Conservation (phyloP, 2,329 filamentous ascomycete species). For the Rasamsonia emersonii region DNA sequence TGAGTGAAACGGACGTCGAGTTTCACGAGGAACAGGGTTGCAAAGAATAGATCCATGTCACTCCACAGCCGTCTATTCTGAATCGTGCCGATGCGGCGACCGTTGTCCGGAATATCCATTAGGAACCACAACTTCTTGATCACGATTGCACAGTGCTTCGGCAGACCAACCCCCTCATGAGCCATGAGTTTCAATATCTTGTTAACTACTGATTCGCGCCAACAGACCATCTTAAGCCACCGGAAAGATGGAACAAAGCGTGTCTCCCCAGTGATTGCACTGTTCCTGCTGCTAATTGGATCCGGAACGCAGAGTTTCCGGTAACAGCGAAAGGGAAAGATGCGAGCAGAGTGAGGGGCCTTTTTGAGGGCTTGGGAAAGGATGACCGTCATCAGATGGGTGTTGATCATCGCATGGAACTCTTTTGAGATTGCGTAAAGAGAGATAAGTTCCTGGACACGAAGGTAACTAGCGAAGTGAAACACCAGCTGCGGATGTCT, state of each 20-base stretch:
- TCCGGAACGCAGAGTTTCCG: slow-evolving; percentile 50
- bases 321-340: slow-evolving; percentile 58
- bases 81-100: slow-evolving; percentile 47
- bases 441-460: slow-evolving; percentile 48
- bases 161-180: slow-evolving; percentile 49
- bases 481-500: slow-evolving; percentile 43
- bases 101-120: slow-evolving; percentile 56
- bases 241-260: slow-evolving; percentile 54
- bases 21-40: slow-evolving; percentile 61
- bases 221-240: slow-evolving; percentile 61
- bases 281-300: slow-evolving; percentile 37
- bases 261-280: slow-evolving; percentile 22
- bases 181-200: slow-evolving; percentile 58
- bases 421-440: slow-evolving; percentile 57
- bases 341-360: slow-evolving; percentile 46
- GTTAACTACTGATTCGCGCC: slow-evolving; percentile 46
- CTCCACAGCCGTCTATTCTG: slow-evolving; percentile 47
- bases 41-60: slow-evolving; percentile 51
- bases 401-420: slow-evolving; percentile 54
- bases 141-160: slow-evolving; percentile 37
- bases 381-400: slow-evolving; percentile 52
- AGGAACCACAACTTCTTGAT: slow-evolving; percentile 65
- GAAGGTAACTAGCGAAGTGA: slow-evolving; percentile 47
- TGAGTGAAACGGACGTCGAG: slow-evolving; percentile 62
- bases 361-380: slow-evolving; percentile 45